A percentile compares a stretch with the other conserved stretches of the same genome.
These are phyloP conservation scores for Trichoderma atrobrunneum DNA, from an alignment of 2,329 filamentous ascomycete genomes.

Conservation along the genomic window DNA sequence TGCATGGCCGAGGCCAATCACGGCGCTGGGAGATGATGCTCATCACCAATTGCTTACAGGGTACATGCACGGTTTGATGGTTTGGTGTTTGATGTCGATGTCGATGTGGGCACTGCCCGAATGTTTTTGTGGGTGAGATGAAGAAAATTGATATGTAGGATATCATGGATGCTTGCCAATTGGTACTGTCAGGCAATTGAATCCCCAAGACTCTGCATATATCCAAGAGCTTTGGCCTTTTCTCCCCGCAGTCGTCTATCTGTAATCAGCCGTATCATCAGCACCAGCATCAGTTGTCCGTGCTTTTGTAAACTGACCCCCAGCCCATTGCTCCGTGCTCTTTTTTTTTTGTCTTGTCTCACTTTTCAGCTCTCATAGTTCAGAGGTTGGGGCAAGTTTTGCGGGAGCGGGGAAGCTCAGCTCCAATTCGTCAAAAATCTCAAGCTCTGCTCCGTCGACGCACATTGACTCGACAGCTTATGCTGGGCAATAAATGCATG, in stretches of 20 bases:
- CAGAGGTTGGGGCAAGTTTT: neutral
- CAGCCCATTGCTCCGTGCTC: neutral
- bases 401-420: neutral
- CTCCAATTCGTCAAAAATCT: neutral
- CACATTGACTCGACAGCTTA: neutral
- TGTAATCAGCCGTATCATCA: neutral
- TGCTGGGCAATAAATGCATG: neutral
- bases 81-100: neutral
- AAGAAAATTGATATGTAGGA: neutral
- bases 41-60: neutral
- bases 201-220: neutral
- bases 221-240: neutral
- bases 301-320: neutral
- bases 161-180: neutral
- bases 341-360: neutral
- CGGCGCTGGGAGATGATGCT: constrained; percentile 6
- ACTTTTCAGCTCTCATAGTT: neutral
- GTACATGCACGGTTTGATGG: neutral
- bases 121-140: neutral
- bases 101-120: neutral
- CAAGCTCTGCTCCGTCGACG: neutral
- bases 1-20: constrained; percentile 3
- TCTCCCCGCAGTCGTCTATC: neutral
- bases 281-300: neutral
- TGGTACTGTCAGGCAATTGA: neutral